phyloP scores from a whole-genome alignment of 768 basidiomycete species.

The Coprinopsis sp. region DNA sequence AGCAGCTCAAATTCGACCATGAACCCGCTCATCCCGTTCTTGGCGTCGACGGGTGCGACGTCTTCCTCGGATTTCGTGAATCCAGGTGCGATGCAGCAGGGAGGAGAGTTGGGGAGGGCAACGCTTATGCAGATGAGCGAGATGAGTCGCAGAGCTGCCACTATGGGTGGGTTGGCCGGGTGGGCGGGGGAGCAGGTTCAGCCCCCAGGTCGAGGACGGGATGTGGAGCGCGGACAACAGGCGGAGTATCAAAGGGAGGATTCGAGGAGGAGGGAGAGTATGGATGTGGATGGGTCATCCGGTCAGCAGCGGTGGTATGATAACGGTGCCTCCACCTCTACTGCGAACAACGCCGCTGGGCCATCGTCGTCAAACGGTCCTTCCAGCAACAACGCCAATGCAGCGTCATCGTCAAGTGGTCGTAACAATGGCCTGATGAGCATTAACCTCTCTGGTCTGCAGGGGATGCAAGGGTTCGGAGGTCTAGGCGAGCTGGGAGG shows the following conservation, averaged over 20 bases:
- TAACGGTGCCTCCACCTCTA: slow-evolving; percentile 6
- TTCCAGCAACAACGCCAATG: too few relatives aligned
- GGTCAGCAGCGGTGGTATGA: too few relatives aligned
- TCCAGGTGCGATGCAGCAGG: background rate
- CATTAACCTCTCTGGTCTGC: background rate
- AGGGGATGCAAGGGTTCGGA: background rate
- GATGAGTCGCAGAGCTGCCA: slow-evolving; percentile 55
- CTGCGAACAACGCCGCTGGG: slow-evolving; percentile 9
- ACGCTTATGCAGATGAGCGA: slow-evolving; percentile 77
- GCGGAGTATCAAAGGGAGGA: background rate
- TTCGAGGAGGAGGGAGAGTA: background rate
- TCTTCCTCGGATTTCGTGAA: slow-evolving; percentile 46
- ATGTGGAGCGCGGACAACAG: background rate
- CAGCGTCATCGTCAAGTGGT: too few relatives aligned
- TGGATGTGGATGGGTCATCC: too few relatives aligned
- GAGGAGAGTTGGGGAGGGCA: slow-evolving; percentile 46
- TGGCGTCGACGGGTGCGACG: slow-evolving; percentile 1
- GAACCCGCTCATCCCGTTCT: background rate
- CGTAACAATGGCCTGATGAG: too few relatives aligned
- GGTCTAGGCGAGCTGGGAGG: slow-evolving; percentile 1
- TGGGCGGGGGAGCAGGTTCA: background rate
- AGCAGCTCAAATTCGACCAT: too few relatives aligned
- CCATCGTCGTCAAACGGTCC: too few relatives aligned
- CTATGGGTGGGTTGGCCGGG: slow-evolving; percentile 10
- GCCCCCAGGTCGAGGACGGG: background rate